A percentile compares a stretch with the other conserved stretches of the same genome.
phyloP scores from a whole-genome alignment of 352 stramenopile genomes.

The Pythium myriotylum region DNA sequence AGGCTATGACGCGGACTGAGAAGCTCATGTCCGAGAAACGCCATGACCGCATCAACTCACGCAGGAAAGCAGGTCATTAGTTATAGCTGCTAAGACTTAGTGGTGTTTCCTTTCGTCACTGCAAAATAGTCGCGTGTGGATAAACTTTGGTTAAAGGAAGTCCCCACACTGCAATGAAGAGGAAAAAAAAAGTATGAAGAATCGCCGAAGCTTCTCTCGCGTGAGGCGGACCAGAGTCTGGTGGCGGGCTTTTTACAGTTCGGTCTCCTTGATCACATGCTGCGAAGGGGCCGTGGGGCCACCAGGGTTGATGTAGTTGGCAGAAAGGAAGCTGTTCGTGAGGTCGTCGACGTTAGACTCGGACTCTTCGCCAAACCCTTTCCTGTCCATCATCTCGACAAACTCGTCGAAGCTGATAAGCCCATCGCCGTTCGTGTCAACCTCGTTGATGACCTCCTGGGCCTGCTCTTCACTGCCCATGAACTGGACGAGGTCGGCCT shows the following conservation, averaged over 20 bases:
- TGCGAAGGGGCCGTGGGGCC: constrained; percentile 6
- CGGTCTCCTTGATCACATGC: constrained; percentile 65
- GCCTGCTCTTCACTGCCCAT: constrained; percentile 93
- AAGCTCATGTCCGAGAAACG: constrained; percentile 76
- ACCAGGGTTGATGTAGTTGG: constrained; percentile 34
- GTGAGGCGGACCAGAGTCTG: not conserved
- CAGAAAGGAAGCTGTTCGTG: constrained; percentile 52
- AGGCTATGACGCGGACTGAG: constrained; percentile 61
- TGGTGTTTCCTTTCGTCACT: constrained; percentile 1
- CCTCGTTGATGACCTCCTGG: constrained; percentile 91
- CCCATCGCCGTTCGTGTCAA: constrained; percentile 90
- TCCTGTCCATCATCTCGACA: constrained; percentile 88
- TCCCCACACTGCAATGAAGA: too few species aligned
- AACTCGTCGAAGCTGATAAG: constrained; percentile 95
- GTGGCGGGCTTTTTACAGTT: constrained; percentile 44
- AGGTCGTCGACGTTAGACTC: constrained; percentile 54
- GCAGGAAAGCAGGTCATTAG: constrained; percentile 51
- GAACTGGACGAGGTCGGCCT: constrained; percentile 89
- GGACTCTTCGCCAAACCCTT: constrained; percentile 80
- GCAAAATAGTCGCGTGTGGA: too few species aligned
- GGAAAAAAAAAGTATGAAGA: not conserved
- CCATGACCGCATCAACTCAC: constrained; percentile 77
- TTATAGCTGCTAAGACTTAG: not conserved
- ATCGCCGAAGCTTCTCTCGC: not conserved
- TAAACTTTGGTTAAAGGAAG: too few species aligned